Base-by-base conservation (phyloP, 805 yeast species). In the Saccharomycopsis malanga region DNA sequence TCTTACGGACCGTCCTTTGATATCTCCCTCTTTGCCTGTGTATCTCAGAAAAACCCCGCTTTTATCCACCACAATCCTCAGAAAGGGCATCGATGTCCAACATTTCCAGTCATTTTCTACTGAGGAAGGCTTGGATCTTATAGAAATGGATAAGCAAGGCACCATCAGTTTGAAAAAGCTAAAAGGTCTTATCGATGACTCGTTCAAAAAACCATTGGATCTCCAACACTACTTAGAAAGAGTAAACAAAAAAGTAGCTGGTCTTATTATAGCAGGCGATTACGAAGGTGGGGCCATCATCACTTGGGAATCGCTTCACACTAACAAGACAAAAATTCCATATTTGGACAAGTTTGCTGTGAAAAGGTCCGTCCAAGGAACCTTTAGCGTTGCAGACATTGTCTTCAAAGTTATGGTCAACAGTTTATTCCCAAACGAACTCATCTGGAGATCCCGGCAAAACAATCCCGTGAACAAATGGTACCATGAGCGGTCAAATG, bases 321-420 rank as follows among this genome's bases (percentile, higher is more conserved):
- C 52, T 14, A 34, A 43, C 1, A 2, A 53, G 61, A n/a, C 14
- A 4, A 25, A 34, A 4, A 72, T 87, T 27, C 86, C 96, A 0
- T 93, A 93, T 56, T 69, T 93, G 44, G 98, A 93, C 63, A 93
- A 93, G 62, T 87, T 93, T 67, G 98, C 98, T 0, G 95, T 93
- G 10, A 73, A 85, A 35, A 79, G 83, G 37, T 72, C 75, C 42
- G 71, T 86, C 52, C 98, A 93, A 63, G 98, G 98, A 0, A 78
- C 93, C 0, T 81, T 94, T 3, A 95, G 97, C 3, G 80, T 91
- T 12, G 97, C 98, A 0, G 98, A 93, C 60, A 78, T 93, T 20
- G 81, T 91, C 21, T 88, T 93, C 69, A 93, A 91, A 60, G 72
- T 84, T 5, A 77, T 93, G 70, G 66, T 78, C 7, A 69, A 70